Conservation (phyloP, 1,284 basidiomycete genomes). For the Fomitiporia mediterranea region DNA sequence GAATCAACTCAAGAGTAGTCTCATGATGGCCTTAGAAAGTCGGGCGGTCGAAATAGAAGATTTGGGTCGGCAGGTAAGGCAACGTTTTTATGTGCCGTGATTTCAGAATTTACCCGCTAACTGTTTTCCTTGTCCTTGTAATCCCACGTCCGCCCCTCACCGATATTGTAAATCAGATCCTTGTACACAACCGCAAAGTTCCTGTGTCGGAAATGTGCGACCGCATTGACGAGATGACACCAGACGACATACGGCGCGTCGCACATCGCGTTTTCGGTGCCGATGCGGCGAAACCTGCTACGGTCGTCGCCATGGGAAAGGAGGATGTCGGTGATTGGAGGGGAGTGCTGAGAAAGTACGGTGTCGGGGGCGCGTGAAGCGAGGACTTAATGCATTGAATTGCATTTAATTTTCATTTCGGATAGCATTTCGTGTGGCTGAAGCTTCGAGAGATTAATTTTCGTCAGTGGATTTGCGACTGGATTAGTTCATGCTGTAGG, state of each 20-base stretch:
- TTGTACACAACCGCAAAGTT: conserved; percentile 89
- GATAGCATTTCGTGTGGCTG: too few relatives aligned
- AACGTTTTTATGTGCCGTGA: neutral
- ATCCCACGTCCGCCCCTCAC: conserved; percentile 3
- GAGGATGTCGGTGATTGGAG: conserved; percentile 63
- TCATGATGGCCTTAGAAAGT: conserved; percentile 97
- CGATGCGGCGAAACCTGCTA: conserved; percentile 56
- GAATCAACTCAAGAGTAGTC: conserved; percentile 91
- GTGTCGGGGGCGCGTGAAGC: conserved; percentile 39
- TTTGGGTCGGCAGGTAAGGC: conserved; percentile 68
- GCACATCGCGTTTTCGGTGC: conserved; percentile 70
- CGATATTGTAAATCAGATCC: conserved; percentile 49
- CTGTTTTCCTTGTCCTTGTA: conserved; percentile 6
- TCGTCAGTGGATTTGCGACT: too few relatives aligned
- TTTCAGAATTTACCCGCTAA: neutral
- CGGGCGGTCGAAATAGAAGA: conserved; percentile 89
- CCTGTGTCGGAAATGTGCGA: conserved; percentile 89
- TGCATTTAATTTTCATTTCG: neutral
- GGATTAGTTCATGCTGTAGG: neutral
- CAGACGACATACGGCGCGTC: conserved; percentile 68
- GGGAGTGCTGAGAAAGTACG: conserved; percentile 61
- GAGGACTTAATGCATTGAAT: neutral
- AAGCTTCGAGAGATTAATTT: too few relatives aligned
- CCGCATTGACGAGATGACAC: conserved; percentile 79
- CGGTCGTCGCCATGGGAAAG: conserved; percentile 69